These are phyloP conservation scores for Alternaria arbusti DNA, from an alignment of 2,329 filamentous ascomycete genomes.

Conservation along the genomic window DNA sequence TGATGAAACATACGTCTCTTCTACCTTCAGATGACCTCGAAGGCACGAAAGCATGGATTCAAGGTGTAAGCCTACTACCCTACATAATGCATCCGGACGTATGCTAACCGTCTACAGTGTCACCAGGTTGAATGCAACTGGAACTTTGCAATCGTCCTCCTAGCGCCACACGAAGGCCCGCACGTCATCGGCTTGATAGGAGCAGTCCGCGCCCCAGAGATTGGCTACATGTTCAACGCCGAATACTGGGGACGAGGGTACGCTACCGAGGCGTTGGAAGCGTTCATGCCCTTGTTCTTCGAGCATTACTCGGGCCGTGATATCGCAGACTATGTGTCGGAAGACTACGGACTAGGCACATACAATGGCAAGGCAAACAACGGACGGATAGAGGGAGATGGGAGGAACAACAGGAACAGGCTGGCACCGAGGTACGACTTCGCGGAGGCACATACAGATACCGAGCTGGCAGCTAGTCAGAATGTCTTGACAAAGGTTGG, in stretches of 20 bases:
- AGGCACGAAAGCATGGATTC: slow-evolving; percentile 47
- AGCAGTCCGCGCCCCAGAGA: slow-evolving; percentile 49
- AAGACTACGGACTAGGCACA: not conserved
- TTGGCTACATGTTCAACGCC: slow-evolving; percentile 54
- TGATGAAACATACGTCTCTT: slow-evolving; percentile 66
- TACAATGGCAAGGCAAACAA: not conserved
- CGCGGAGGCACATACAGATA: slow-evolving; percentile 56
- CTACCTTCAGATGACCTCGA: slow-evolving; percentile 59
- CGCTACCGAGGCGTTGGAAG: slow-evolving; percentile 53
- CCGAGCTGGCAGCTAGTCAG: slow-evolving; percentile 60
- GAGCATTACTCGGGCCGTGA: slow-evolving; percentile 33
- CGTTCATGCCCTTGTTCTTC: slow-evolving; percentile 51
- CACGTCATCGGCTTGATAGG: slow-evolving; percentile 53
- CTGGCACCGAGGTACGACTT: slow-evolving; percentile 24
- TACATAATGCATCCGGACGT: too few relatives aligned
- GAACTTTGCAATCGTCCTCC: slow-evolving; percentile 60
- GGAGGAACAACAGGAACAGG: not conserved
- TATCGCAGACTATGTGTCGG: not conserved
- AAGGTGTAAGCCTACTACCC: slow-evolving; percentile 19
- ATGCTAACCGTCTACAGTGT: slow-evolving; percentile 17
- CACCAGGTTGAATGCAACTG: slow-evolving; percentile 53
- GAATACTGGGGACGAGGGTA: slow-evolving; percentile 52
- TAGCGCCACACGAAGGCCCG: slow-evolving; percentile 13
- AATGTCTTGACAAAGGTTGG: slow-evolving; percentile 64
- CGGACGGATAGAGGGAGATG: not conserved